Evolutionary conservation across 345 rosid genomes (phyloP).

Genomic region (Salix purpurea): DNA sequence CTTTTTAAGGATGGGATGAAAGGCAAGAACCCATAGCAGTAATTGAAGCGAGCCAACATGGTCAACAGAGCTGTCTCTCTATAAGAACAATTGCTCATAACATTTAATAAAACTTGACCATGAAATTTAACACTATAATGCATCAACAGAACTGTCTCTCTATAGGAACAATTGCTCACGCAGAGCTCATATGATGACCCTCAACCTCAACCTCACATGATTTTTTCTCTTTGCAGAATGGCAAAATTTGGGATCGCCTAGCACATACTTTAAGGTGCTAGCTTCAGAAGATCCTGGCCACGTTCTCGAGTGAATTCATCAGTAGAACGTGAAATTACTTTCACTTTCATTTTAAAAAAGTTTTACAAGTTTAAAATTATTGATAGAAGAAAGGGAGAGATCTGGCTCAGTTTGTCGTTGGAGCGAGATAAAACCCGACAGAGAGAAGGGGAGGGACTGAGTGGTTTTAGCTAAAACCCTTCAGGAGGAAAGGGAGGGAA

Average conservation of each 20-base stretch:
- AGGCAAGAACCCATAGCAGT: neutral
- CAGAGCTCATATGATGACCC: neutral
- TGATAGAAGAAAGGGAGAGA: neutral
- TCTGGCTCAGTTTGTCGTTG: neutral
- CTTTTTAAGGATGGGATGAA: neutral
- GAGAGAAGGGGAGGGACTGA: neutral
- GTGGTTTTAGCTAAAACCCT: too few species aligned
- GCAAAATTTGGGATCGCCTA: neutral
- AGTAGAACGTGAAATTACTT: slow-evolving; percentile 71
- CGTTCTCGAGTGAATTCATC: slow-evolving; percentile 96
- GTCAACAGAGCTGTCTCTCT: too few species aligned
- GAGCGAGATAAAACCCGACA: neutral
- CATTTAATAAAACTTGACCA: neutral
- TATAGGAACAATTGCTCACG: neutral
- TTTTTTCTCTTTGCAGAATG: neutral
- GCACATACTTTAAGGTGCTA: neutral
- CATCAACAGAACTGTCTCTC: neutral
- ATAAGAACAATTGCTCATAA: too few species aligned
- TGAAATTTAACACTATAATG: neutral
- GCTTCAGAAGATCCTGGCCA: slow-evolving; percentile 52
- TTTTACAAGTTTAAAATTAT: neutral
- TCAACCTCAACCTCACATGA: neutral
- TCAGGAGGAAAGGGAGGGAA: too few species aligned
- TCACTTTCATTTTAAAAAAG: slow-evolving; percentile 51
- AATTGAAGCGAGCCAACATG: neutral